Evolutionary conservation across 2,329 filamentous ascomycete species (phyloP), one percentile per base, ranked within the genome.

Genomic region (Rhytidhysteron rufulum): DNA sequence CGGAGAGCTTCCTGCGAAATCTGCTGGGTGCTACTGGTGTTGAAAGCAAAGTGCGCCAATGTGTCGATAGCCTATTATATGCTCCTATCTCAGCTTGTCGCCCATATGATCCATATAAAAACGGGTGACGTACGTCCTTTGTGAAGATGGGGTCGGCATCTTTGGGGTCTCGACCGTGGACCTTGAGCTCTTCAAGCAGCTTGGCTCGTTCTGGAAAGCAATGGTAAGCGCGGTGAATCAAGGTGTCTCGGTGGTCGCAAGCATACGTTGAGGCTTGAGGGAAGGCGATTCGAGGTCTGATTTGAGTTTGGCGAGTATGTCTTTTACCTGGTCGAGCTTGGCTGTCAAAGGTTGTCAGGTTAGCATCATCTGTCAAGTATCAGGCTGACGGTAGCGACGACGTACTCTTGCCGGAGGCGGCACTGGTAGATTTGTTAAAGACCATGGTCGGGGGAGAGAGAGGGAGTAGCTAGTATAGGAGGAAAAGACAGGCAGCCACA

Each of bases 81-180:
- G 41, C 29, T 43, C 37, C 39, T 55, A 19, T 54, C 21, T 38
- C 27, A 34, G 40, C 37, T 34, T 40, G 31, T 20, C 20, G 25
- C 16, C 18, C 29, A 31, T 19, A 22, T 25, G 29, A 18, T 20
- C 10, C 27, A 27, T 29, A 11, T 22, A 11, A 13, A 31, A 34
- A 15, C 18, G 30, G 17, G 33, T 20, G 37, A 46, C 72, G 49
- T 73, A 86, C 88, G 66, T 84, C 72, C 63, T 79, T 77, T n/a
- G 85, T 85, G 66, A 93, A 96, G 42, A 97, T 91, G 1, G 88
- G 85, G 42, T 85, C 85, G 20, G 89, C 82, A 65, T 87, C 75
- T 21, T 70, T 71, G 6, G 83, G 79, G 53, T 85, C 82, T 44
- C 89, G 82, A 5, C 89, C 85, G 55, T 86, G 79, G 22, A 90